Base-by-base conservation (phyloP, 148 eudicot species). In the Chenopodium formosanum region DNA sequence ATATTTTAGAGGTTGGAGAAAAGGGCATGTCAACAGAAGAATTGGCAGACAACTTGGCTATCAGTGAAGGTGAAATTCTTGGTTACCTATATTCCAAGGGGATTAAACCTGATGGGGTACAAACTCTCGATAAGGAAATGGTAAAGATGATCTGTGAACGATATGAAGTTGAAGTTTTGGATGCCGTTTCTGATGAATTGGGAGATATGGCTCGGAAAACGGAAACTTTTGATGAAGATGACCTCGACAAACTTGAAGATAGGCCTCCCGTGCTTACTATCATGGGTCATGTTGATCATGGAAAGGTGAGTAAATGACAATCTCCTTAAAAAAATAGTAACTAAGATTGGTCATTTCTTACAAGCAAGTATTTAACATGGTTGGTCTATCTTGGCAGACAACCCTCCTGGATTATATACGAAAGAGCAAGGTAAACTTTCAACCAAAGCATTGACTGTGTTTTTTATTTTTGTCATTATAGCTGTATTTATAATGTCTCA, bases 221-320 rank as follows among this genome's bases (percentile, higher is more conserved):
- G 86, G 92, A 92, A 83, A 78, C 91, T 46, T 83, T 96, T 76
- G 99, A 96, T 78, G 94, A 90, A 80, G 98, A 94, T 48, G 99
- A 96, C 70, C 86, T 91, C 69, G 97, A 91, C 84, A 89, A 86
- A 37, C 89, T 96, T 79, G 90, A 92, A 91, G 91, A 92, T 60
- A 91, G 97, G 76, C 99, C 99, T 84, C 99, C 99, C 60, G 98
- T 96, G 48, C 83, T 96, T 82, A 96, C 99, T 63, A 96, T 96
- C 75, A 96, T 96, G 99, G 99, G 99, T 37, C 99, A 96, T 84
- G 99, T 96, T 34, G 99, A 96, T 86, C 99, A 96, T 83, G 99
- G 99, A 71, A 96, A 96, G 97, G 99, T 96, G 74, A 75, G 80
- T 66, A 65, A 80, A 20, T 47, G 60, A 8, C 71, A 32, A 19